phyloP scores from a whole-genome alignment of 306 rosid species.

The Abrus pulchellus region DNA sequence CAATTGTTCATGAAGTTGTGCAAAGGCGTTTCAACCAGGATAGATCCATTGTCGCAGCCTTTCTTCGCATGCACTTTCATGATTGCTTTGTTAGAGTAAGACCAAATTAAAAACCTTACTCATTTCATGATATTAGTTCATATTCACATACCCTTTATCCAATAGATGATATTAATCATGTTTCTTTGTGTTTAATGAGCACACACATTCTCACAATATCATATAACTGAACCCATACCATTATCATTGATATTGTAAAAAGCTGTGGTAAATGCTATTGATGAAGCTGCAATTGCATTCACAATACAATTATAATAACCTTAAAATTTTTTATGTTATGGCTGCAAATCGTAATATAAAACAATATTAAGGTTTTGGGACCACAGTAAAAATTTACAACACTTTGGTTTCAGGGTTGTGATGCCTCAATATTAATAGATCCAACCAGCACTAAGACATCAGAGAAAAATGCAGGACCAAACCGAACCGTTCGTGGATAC shows the following conservation, averaged over 20 bases:
- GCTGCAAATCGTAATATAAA: too few relatives aligned
- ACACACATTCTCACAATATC: too few relatives aligned
- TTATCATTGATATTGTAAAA: too few relatives aligned
- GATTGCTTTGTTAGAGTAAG: constrained; percentile 66
- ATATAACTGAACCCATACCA: too few relatives aligned
- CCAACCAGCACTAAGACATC: constrained; percentile 37
- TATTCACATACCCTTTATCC: too few relatives aligned
- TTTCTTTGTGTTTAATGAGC: too few relatives aligned
- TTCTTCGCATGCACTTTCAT: constrained; percentile 72
- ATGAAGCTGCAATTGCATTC: too few relatives aligned
- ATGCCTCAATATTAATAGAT: constrained; percentile 67
- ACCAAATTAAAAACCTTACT: not conserved
- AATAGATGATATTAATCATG: too few relatives aligned
- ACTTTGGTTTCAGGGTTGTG: constrained; percentile 59
- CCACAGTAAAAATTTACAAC: not conserved
- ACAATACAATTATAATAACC: too few relatives aligned
- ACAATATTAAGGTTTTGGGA: too few relatives aligned
- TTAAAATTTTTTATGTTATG: too few relatives aligned
- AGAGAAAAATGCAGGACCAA: constrained; percentile 57
- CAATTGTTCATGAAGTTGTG: constrained; percentile 50
- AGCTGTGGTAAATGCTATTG: too few relatives aligned
- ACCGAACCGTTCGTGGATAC: constrained; percentile 51
- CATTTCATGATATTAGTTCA: not conserved
- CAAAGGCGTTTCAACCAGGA: constrained; percentile 41
- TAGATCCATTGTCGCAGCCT: constrained; percentile 47